Conservation (phyloP, 2,329 filamentous ascomycete species). For the Chaetomium sp. region DNA sequence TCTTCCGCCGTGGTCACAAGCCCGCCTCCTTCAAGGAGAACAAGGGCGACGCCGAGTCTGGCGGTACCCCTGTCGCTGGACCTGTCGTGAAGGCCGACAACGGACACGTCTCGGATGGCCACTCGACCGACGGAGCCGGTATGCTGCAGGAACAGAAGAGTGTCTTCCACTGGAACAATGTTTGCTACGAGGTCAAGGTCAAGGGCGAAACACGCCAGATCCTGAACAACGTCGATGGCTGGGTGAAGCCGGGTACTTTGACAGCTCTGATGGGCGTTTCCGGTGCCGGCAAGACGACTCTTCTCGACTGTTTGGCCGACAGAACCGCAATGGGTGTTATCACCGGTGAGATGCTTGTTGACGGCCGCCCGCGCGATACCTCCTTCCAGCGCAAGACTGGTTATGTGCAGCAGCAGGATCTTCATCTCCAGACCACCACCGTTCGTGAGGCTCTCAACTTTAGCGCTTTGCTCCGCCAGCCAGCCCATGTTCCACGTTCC, state of each 20-base stretch:
- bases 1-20: constrained; percentile 65
- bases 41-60: constrained; percentile 54
- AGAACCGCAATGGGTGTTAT: constrained; percentile 87
- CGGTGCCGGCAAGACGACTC: constrained; percentile 89
- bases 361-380: constrained; percentile 60
- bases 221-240: constrained; percentile 80
- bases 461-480: constrained; percentile 78
- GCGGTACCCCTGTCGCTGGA: constrained; percentile 43
- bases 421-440: constrained; percentile 77
- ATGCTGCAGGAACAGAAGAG: constrained; percentile 55
- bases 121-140: constrained; percentile 30
- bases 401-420: constrained; percentile 88
- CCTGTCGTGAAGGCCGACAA: constrained; percentile 40
- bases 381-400: constrained; percentile 90
- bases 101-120: constrained; percentile 22
- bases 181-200: constrained; percentile 73
- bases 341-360: constrained; percentile 69
- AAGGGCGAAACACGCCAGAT: constrained; percentile 70
- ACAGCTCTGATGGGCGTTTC: constrained; percentile 89
- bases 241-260: constrained; percentile 86
- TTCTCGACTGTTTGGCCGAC: constrained; percentile 78
- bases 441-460: constrained; percentile 86
- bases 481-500: constrained; percentile 59
- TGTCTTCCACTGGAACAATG: constrained; percentile 79
- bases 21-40: constrained; percentile 52